Evolutionary conservation across 2,329 filamentous ascomycete genomes (phyloP).

Genomic region (Xylaria sp.): DNA sequence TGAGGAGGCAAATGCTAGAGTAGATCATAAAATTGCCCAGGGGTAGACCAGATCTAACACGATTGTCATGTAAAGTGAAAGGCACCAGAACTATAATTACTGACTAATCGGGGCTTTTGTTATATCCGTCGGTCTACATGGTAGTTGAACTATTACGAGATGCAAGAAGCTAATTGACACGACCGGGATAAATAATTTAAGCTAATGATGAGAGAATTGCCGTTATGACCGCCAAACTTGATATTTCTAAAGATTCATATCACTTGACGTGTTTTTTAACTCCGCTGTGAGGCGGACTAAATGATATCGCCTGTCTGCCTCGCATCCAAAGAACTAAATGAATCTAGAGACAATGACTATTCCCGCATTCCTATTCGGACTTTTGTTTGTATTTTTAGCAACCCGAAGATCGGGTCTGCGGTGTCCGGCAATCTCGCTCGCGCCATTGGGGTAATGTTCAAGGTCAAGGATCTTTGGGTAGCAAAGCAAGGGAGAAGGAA

Average conservation of each 20-base stretch:
- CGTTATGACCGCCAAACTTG: neutral
- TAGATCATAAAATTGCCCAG: neutral
- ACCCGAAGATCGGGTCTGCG: neutral
- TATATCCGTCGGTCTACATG: neutral
- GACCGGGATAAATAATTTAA: neutral
- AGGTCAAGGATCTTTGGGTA: neutral
- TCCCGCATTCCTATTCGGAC: neutral
- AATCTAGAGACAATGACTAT: neutral
- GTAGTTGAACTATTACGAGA: neutral
- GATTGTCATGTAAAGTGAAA: neutral
- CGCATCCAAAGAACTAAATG: neutral
- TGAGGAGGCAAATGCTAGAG: neutral
- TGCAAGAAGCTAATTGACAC: neutral
- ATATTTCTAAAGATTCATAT: neutral
- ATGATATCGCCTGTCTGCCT: neutral
- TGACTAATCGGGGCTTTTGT: neutral
- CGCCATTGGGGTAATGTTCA: too few species aligned
- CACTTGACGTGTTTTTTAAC: neutral
- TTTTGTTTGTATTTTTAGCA: slow-evolving; percentile 4
- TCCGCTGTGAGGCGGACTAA: neutral
- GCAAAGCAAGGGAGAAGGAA: neutral
- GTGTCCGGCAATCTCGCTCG: neutral
- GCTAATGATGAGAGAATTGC: neutral
- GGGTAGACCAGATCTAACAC: neutral
- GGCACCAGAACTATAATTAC: neutral